Evolutionary conservation across 441 rosid species (phyloP).

Genomic region (Kokia cookei): DNA sequence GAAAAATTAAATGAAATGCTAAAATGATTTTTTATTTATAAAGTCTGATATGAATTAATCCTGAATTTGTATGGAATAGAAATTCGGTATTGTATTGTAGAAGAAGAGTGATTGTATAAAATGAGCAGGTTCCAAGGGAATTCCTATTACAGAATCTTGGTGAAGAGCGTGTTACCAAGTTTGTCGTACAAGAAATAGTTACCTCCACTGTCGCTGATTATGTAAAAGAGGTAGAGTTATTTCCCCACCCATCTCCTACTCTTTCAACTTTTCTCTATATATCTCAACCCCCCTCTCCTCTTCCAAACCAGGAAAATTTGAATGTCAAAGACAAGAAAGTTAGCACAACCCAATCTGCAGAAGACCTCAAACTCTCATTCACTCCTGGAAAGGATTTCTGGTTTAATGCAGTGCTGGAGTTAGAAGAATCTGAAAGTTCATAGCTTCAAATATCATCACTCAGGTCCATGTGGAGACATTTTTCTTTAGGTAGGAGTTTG

Average conservation of each 20-base stretch:
- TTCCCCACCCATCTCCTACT: neutral
- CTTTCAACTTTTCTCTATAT: neutral
- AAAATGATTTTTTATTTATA: too few relatives aligned
- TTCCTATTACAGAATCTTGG: constrained; percentile 54
- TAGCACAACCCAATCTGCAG: constrained; percentile 38
- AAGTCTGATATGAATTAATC: too few relatives aligned
- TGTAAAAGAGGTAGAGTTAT: constrained; percentile 33
- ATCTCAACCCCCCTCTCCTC: neutral
- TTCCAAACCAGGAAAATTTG: constrained; percentile 35
- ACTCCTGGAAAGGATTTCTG: constrained; percentile 46
- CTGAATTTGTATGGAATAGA: too few relatives aligned
- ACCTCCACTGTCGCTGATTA: constrained; percentile 49
- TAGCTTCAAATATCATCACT: neutral
- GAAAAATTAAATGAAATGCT: too few relatives aligned
- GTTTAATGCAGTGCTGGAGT: constrained; percentile 44
- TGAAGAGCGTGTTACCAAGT: constrained; percentile 48
- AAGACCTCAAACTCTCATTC: constrained; percentile 44
- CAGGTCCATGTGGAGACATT: neutral
- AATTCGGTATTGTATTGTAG: neutral
- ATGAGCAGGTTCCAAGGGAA: constrained; percentile 40
- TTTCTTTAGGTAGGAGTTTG: neutral
- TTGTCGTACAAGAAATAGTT: constrained; percentile 57
- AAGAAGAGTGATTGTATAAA: neutral
- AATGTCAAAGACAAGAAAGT: constrained; percentile 50
- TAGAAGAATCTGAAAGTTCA: constrained; percentile 28